A percentile compares a stretch with the other conserved stretches of the same genome.
phyloP scores from a whole-genome alignment of 768 basidiomycete genomes.

The Grammothele lineata region DNA sequence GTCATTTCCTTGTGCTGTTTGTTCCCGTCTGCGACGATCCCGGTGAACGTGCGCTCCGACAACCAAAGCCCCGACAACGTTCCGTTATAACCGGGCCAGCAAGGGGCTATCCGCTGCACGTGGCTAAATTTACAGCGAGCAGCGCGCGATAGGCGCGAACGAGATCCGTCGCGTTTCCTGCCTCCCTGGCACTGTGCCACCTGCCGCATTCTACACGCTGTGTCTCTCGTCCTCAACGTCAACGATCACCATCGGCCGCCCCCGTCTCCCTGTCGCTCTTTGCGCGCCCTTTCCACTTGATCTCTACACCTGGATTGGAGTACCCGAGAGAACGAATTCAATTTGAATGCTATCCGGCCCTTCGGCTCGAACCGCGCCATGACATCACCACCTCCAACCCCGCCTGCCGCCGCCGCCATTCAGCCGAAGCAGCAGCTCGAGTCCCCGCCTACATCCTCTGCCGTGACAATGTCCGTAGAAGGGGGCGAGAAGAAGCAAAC shows the following conservation, averaged over 20 bases:
- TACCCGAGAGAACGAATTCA: too few relatives aligned
- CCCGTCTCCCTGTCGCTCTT: too few relatives aligned
- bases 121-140: not conserved
- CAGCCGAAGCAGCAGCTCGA: too few relatives aligned
- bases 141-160: not conserved
- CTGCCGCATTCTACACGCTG: not conserved
- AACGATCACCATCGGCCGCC: not conserved
- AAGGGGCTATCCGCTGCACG: not conserved
- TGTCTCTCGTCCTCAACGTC: not conserved
- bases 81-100: not conserved
- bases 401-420: slow-evolving; percentile 4
- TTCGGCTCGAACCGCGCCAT: slow-evolving; percentile 12
- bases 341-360: too few relatives aligned
- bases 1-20: not conserved
- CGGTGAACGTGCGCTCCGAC: not conserved
- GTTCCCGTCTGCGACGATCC: not conserved
- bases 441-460: not conserved
- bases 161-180: slow-evolving; percentile 1
- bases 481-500: slow-evolving; percentile 12
- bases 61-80: not conserved
- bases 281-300: not conserved
- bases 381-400: slow-evolving; percentile 17
- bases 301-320: not conserved
- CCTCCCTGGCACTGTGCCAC: not conserved
- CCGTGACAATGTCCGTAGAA: not conserved